A percentile compares a stretch with the other conserved stretches of the same genome.
These are phyloP conservation scores for Mycosphaerella arachidis DNA, from an alignment of 2,329 filamentous ascomycete species.

Conservation along the genomic window DNA sequence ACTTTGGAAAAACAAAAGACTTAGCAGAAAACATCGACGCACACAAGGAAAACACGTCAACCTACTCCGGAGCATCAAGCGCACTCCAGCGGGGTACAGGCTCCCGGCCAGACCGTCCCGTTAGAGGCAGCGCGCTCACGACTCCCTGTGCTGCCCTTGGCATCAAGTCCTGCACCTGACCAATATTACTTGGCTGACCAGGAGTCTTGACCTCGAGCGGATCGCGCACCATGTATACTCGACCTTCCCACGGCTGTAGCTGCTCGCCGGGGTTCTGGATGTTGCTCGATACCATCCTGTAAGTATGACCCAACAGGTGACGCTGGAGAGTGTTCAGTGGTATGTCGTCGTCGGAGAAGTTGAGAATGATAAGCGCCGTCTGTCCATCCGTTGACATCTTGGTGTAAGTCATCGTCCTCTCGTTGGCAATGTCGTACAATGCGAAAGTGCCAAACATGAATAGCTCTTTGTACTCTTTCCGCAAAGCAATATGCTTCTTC, in stretches of 20 bases:
- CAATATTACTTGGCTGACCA: constrained; percentile 3
- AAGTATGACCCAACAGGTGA: constrained; percentile 19
- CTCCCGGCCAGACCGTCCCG: background rate
- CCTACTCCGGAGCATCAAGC: background rate
- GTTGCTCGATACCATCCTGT: constrained; percentile 45
- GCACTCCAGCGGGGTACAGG: background rate
- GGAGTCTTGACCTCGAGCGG: constrained; percentile 2
- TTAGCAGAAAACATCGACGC: background rate
- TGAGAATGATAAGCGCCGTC: constrained; percentile 35
- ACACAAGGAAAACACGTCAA: background rate
- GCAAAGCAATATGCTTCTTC: constrained; percentile 44
- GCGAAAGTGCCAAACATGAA: constrained; percentile 66
- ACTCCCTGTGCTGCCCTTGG: background rate
- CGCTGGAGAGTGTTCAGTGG: constrained; percentile 22
- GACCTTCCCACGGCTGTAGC: constrained; percentile 36
- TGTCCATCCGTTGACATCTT: constrained; percentile 31
- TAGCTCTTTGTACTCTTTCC: constrained; percentile 58
- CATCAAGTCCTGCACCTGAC: constrained; percentile 11
- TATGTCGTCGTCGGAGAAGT: constrained; percentile 33
- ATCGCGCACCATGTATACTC: constrained; percentile 32
- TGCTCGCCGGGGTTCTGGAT: constrained; percentile 19
- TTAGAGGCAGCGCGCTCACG: background rate
- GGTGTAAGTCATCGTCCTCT: constrained; percentile 49
- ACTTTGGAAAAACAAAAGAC: no score
- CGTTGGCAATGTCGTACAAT: constrained; percentile 49